phyloP scores from a whole-genome alignment of 2,329 filamentous ascomycete species.

The Tolypocladium capitatum region DNA sequence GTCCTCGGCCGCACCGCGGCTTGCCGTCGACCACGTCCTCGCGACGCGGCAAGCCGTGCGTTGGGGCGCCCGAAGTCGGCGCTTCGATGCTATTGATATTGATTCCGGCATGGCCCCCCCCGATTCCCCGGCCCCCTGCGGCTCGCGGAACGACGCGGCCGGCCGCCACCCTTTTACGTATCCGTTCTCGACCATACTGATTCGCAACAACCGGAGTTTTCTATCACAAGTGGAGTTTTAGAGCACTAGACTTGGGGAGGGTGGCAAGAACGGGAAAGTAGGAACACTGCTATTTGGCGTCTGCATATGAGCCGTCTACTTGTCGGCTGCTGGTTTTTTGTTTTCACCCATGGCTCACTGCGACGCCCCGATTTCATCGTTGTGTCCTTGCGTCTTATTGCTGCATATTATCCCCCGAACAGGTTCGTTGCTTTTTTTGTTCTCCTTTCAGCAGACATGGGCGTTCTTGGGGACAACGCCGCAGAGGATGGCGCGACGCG shows the following conservation, averaged over 20 bases:
- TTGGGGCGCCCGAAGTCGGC: neutral
- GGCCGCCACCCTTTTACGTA: neutral
- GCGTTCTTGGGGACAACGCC: slow-evolving; percentile 1
- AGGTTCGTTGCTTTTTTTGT: neutral
- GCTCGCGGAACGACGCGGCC: neutral
- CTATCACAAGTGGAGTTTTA: slow-evolving; percentile 4
- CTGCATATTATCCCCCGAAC: neutral
- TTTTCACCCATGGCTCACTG: neutral
- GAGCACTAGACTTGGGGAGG: slow-evolving; percentile 1
- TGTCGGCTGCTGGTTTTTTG: neutral
- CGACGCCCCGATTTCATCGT: neutral
- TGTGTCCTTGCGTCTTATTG: neutral
- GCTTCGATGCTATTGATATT: neutral
- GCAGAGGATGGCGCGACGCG: neutral
- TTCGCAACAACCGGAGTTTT: neutral
- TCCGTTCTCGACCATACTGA: neutral
- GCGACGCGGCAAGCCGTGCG: neutral
- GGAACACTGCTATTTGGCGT: slow-evolving; percentile 6
- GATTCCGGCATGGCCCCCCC: neutral
- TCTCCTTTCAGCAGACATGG: neutral
- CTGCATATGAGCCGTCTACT: slow-evolving; percentile 3
- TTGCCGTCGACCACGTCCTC: neutral
- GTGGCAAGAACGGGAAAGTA: slow-evolving; percentile 1
- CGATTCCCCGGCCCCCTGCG: neutral
- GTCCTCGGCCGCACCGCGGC: neutral